phyloP scores from a whole-genome alignment of 495 filamentous ascomycete species.

The Penicillium desertorum region DNA sequence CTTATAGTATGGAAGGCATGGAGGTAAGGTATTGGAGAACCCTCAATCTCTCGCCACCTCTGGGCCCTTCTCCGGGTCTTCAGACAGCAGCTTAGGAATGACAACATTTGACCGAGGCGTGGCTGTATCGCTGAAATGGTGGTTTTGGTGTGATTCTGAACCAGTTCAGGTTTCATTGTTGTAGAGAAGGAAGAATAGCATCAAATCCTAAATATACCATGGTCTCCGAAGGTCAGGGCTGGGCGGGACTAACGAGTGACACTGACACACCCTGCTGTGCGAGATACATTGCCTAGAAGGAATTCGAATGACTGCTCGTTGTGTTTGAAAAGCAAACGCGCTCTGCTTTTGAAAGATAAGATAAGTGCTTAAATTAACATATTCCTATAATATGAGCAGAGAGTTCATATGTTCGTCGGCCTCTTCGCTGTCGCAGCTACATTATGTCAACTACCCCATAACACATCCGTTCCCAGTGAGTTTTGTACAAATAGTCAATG shows the following conservation, averaged over 20 bases:
- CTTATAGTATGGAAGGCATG: neutral
- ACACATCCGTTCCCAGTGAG: neutral
- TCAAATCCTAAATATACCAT: constrained; percentile 3
- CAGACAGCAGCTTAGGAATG: constrained; percentile 17
- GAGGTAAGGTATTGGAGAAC: neutral
- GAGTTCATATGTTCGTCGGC: neutral
- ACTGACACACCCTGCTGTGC: constrained; percentile 24
- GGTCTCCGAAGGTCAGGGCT: constrained; percentile 8
- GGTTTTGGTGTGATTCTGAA: neutral
- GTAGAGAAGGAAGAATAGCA: neutral
- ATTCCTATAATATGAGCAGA: neutral
- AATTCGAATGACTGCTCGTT: neutral
- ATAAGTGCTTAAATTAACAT: neutral
- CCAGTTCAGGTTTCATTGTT: neutral
- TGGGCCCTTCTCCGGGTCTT: constrained; percentile 13
- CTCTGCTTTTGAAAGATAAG: neutral
- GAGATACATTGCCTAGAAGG: constrained; percentile 11
- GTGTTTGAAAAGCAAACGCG: neutral
- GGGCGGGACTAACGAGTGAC: constrained; percentile 15
- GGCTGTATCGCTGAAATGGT: neutral
- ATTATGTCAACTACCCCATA: neutral
- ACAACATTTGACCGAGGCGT: constrained; percentile 13
- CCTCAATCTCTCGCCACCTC: constrained; percentile 20
- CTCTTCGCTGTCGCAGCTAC: neutral
- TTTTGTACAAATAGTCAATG: neutral